Evolutionary conservation across 2,329 filamentous ascomycete genomes (phyloP).

Genomic region (Fonsecaea monophora): DNA sequence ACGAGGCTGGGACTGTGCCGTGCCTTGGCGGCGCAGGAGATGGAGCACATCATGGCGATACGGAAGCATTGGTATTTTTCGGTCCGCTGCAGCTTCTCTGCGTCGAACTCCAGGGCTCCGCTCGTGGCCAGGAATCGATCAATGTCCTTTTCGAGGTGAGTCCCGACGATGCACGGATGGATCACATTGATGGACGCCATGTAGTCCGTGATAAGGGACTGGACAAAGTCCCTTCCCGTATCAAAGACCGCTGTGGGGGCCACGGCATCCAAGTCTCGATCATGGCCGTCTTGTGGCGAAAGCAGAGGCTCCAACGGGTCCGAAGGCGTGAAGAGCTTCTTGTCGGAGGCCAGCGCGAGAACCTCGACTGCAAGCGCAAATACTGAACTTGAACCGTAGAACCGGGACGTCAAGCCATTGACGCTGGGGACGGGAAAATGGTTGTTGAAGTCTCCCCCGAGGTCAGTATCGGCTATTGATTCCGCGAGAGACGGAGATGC

Average conservation of each 20-base stretch:
- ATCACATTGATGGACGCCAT: constrained; percentile 13
- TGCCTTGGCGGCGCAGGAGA: constrained; percentile 7
- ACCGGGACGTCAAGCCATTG: constrained; percentile 13
- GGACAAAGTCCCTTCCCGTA: constrained; percentile 6
- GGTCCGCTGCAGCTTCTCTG: constrained; percentile 9
- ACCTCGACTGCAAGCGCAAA: constrained; percentile 17
- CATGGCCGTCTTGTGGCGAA: constrained; percentile 11
- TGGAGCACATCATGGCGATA: constrained; percentile 17
- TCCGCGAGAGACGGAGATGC: not conserved
- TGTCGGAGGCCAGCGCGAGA: constrained; percentile 14
- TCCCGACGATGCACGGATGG: not conserved
- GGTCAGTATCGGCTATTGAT: not conserved
- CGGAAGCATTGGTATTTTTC: constrained; percentile 21
- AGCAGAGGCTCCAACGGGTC: constrained; percentile 5
- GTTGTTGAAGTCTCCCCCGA: constrained; percentile 14
- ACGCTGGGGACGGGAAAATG: constrained; percentile 17
- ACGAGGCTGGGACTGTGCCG: constrained; percentile 18
- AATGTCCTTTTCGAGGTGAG: constrained; percentile 3
- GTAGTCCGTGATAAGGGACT: constrained; percentile 8
- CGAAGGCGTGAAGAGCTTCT: constrained; percentile 9
- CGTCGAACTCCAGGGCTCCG: constrained; percentile 13
- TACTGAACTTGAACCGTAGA: constrained; percentile 19
- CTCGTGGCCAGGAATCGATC: constrained; percentile 6
- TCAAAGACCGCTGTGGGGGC: constrained; percentile 17
- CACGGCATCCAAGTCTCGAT: constrained; percentile 18